These are phyloP conservation scores for Castanospermum australe DNA, from an alignment of 306 rosid genomes.

Conservation along the genomic window DNA sequence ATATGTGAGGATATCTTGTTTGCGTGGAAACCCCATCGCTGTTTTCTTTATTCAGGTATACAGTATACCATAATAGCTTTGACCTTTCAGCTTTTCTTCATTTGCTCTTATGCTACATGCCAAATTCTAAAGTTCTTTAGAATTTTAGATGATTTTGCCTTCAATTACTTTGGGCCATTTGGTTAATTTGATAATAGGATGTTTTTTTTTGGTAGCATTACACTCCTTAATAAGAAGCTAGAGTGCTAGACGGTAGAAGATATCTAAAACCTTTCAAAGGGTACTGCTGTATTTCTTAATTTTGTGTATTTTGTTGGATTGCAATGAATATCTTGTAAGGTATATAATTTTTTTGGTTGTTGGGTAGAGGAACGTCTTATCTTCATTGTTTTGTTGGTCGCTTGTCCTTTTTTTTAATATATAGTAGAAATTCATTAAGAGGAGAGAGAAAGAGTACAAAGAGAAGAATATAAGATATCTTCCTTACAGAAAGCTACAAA, in stretches of 20 bases:
- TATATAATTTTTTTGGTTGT: not conserved
- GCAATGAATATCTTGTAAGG: not conserved
- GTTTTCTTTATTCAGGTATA: conserved; percentile 87
- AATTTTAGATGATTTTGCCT: not conserved
- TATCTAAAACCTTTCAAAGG: not conserved
- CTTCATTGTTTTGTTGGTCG: not conserved
- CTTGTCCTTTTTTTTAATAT: not conserved
- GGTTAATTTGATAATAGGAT: not conserved
- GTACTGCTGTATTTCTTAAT: not conserved
- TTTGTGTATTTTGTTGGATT: not conserved
- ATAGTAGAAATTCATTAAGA: not conserved
- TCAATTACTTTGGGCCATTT: not conserved
- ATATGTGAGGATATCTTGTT: conserved; percentile 85
- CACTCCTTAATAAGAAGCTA: not conserved
- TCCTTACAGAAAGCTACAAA: not conserved
- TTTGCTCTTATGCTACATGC: not conserved
- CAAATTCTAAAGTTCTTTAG: not conserved
- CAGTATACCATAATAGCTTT: conserved; percentile 38
- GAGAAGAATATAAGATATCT: not conserved
- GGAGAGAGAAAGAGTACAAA: not conserved
- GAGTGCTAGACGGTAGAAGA: not conserved
- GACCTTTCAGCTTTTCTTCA: conserved; percentile 4
- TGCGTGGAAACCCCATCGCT: conserved; percentile 96
- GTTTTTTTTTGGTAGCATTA: conserved; percentile 2
- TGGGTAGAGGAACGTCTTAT: not conserved